Evolutionary conservation across 129 eudicot genomes (phyloP).

Genomic region (Apium graveolens): DNA sequence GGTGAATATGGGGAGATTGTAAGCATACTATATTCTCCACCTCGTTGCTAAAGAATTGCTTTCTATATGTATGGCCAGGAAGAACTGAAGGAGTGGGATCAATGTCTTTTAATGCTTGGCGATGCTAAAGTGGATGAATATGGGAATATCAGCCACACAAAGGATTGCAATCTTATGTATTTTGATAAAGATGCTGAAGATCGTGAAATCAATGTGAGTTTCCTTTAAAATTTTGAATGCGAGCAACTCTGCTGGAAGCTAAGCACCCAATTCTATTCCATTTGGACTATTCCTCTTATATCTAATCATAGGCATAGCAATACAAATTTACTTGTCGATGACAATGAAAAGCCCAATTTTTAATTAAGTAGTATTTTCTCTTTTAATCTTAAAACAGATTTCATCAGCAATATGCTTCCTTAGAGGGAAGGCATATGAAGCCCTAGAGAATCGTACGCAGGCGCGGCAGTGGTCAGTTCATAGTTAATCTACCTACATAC

Average conservation of each 20-base stretch:
- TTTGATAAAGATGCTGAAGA: constrained; percentile 89
- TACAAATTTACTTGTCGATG: neutral
- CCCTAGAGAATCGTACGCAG: constrained; percentile 85
- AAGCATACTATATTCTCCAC: neutral
- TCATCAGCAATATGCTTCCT: constrained; percentile 88
- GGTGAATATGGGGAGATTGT: neutral
- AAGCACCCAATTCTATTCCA: neutral
- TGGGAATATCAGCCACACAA: constrained; percentile 72
- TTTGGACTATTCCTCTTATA: neutral
- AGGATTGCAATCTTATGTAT: constrained; percentile 67
- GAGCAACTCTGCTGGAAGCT: neutral
- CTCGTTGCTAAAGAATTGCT: neutral
- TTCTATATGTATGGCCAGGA: constrained; percentile 40
- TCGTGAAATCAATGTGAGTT: constrained; percentile 86
- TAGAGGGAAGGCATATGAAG: constrained; percentile 96
- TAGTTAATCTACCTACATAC: neutral
- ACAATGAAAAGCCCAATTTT: neutral
- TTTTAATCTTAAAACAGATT: constrained; percentile 43
- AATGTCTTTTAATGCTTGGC: constrained; percentile 92
- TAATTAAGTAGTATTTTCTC: neutral
- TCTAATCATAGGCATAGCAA: neutral
- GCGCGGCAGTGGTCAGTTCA: constrained; percentile 79
- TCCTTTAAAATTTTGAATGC: neutral
- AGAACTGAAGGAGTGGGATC: constrained; percentile 97
- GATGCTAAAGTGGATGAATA: constrained; percentile 87